A percentile compares a stretch with the other conserved stretches of the same genome.
These are phyloP conservation scores for Actinomortierella wolfii DNA, from an alignment of 371 early-diverging fungal species.

Conservation along the genomic window DNA sequence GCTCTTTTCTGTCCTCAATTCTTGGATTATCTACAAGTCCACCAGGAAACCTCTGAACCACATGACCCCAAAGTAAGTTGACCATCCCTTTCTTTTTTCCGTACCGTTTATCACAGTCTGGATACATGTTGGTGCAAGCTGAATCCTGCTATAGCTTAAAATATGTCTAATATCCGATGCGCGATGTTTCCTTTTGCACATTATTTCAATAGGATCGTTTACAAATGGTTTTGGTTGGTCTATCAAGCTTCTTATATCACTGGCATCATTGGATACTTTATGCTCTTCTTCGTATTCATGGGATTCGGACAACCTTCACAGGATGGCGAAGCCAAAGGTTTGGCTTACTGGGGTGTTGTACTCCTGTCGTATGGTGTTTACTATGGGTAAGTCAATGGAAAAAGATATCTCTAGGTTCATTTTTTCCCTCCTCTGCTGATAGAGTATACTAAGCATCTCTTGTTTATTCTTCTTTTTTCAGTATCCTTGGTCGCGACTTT, in stretches of 20 bases:
- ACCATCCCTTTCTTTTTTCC: background rate
- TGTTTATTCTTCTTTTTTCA: slow-evolving; percentile 14
- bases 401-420: background rate
- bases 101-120: background rate
- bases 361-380: slow-evolving; percentile 69
- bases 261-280: slow-evolving; percentile 63
- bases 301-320: slow-evolving; percentile 49
- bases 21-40: slow-evolving; percentile 58
- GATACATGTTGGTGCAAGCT: too few species aligned
- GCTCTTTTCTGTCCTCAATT: slow-evolving; percentile 28
- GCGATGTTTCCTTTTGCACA: too few species aligned
- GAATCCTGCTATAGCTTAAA: too few species aligned
- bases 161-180: too few species aligned
- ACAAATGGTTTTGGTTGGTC: slow-evolving; percentile 70
- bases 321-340: slow-evolving; percentile 24
- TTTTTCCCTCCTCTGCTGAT: background rate
- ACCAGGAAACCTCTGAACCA: slow-evolving; percentile 69
- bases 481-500: slow-evolving; percentile 81
- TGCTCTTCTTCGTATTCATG: slow-evolving; percentile 63
- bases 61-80: slow-evolving; percentile 58
- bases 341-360: slow-evolving; percentile 54
- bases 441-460: background rate
- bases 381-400: slow-evolving; percentile 60
- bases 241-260: slow-evolving; percentile 68
- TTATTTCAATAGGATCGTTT: slow-evolving; percentile 62